Evolutionary conservation across 2,329 filamentous ascomycete species (phyloP), one percentile per base, ranked within the genome.

Genomic region (Raffaelea albimanens): DNA sequence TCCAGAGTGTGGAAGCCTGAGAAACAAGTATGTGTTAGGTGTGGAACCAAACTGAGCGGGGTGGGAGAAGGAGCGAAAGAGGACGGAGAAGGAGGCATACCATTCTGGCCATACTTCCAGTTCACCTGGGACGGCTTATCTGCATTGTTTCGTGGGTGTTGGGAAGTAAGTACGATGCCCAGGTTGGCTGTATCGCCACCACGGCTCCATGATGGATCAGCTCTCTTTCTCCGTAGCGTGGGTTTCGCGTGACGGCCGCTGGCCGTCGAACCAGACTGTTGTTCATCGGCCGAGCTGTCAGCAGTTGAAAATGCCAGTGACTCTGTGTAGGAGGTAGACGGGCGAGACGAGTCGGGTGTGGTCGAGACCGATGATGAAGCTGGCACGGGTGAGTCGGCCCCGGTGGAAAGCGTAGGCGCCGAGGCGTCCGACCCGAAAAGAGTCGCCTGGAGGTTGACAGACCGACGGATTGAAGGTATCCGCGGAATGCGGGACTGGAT

Each of bases 401-500:
- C 8, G 20, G 9, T 1, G n/a, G 19, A 18, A 22, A 9, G 22
- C 42, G 31, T n/a, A 19, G n/a, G 16, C 3, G 47, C 29, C 14
- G 44, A 44, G 19, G 50, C 46, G 14, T 45, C 48, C 36, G 46
- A 43, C 13, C 48, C 50, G 22, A 45, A 50, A 21, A 50, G 39
- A 25, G 45, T 33, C 10, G 43, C 31, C 44, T 48, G 51, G 21
- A 50, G 29, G 39, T 23, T 50, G 18, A 50, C 50, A 1, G 52
- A 40, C 7, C 50, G 51, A 14, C 53, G 48, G 5, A 57, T 31
- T 13, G 49, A 52, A 2, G 51, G 49, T 18, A 57, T 45, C 22
- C 40, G 48, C 16, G 55, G 50, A 18, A 57, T 53, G 21, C 54
- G 52, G 11, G 55, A 51, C 45, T 57, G 55, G 43, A 57, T 49